Percentiles rank a stretch among this genome's conserved stretches.
Evolutionary conservation across 1,284 basidiomycete species (phyloP).

Genomic region (Ceratobasidium theobromae): DNA sequence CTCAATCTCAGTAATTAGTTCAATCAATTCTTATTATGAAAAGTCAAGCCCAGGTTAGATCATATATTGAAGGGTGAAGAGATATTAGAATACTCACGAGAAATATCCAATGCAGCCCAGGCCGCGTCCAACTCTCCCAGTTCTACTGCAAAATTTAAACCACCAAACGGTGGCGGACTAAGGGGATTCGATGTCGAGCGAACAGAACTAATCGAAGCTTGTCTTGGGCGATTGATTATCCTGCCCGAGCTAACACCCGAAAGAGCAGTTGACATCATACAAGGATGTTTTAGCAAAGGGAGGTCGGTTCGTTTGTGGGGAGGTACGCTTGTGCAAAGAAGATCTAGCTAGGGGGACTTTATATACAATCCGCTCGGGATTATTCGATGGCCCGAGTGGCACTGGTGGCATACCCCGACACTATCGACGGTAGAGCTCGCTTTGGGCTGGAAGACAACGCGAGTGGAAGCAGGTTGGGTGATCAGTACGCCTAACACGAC

Average conservation of each 20-base stretch:
- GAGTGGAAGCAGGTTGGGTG: constrained; percentile 14
- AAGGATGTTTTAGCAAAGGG: neutral
- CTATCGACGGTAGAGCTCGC: neutral
- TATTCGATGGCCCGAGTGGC: neutral
- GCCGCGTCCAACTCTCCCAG: constrained; percentile 20
- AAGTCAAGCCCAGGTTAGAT: neutral
- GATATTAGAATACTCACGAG: constrained; percentile 9
- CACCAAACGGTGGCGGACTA: constrained; percentile 12
- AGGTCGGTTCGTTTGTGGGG: neutral
- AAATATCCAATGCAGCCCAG: constrained; percentile 26
- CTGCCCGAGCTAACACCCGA: constrained; percentile 17
- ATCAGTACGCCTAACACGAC: neutral
- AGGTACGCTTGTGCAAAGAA: neutral
- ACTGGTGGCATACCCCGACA: constrained; percentile 15
- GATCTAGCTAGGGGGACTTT: neutral
- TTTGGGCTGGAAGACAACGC: constrained; percentile 13
- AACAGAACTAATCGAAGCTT: constrained; percentile 23
- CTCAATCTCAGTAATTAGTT: constrained; percentile 48
- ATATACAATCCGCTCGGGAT: constrained; percentile 2
- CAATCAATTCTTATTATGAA: constrained; percentile 22
- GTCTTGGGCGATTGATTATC: constrained; percentile 6
- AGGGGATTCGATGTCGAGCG: constrained; percentile 24
- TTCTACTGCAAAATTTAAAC: constrained; percentile 15
- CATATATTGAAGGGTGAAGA: neutral
- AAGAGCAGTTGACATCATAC: constrained; percentile 18